Evolutionary conservation across 1,139 yeast species (phyloP), one percentile per base, ranked within the genome.

Genomic region (Suhomyces bokatorum): DNA sequence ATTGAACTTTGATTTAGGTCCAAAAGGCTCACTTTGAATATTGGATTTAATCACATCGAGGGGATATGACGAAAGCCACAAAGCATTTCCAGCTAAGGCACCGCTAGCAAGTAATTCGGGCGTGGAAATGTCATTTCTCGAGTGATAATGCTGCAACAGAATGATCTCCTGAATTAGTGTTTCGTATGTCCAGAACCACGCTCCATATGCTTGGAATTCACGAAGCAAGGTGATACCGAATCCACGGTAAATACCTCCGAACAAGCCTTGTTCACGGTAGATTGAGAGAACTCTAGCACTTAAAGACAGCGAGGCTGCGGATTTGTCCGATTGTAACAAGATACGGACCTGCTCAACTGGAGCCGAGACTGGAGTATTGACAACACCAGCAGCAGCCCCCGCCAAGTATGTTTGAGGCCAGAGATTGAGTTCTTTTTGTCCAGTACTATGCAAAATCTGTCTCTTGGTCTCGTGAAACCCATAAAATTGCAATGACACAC

Each of bases 141-240:
- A 64, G 29, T 57, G 57, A 49, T 71, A 72, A 34, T 62, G 37
- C 64, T 62, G 35, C 63, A 54, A 53, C 28, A 59, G 57, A 30
- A 69, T 63, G 15, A 80, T 68, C 42, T 63, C 60, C 40, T 68
- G 69, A 56, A 86, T 80, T 43, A 86, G 64, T 35, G 70, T 73
- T 58, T 87, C 95, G 60, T 83, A 87, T 0, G 90, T 73, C 48
- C 84, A 65, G 54, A 87, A 87, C 95, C 95, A 87, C 13, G 85
- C 82, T 13, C 95, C 95, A 56, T 86, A 86, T 0, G 93, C 91
- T 59, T 87, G 95, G 9, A 82, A 72, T 57, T 87, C 95, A 52
- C 95, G 71, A 4, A 79, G 43, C 2, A 83, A 56, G 0, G 95
- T 86, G 43, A 86, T 75, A 6, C 72, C 64, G 26, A 72, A 67